Conservation (phyloP, 1,139 yeast genomes). For the Lodderomyces pseudojiufengensis region DNA sequence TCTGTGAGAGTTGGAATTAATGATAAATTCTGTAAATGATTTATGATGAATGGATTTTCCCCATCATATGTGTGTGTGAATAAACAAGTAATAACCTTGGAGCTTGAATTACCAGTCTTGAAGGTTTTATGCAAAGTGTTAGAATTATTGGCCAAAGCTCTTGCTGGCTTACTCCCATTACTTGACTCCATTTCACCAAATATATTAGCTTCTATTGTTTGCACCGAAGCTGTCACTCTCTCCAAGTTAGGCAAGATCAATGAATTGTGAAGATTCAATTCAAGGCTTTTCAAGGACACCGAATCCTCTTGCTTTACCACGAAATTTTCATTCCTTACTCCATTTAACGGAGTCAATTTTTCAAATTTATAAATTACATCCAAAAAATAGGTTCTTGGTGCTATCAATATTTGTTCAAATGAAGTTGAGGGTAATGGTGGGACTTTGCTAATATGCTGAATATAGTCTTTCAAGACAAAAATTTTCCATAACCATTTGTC, state of each 20-base stretch:
- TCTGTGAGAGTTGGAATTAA: constrained; percentile 58
- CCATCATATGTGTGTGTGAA: constrained; percentile 63
- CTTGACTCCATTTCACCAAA: constrained; percentile 54
- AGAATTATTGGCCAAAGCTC: constrained; percentile 8
- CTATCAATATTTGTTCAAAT: constrained; percentile 4
- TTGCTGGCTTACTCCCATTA: constrained; percentile 15
- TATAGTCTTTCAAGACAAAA: constrained; percentile 62
- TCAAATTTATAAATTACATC: constrained; percentile 54
- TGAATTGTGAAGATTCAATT: constrained; percentile 19
- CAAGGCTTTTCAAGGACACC: constrained; percentile 17
- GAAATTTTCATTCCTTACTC: constrained; percentile 5
- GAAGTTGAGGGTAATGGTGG: neutral
- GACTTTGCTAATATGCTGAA: constrained; percentile 52
- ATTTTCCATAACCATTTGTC: constrained; percentile 83
- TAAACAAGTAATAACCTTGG: constrained; percentile 36
- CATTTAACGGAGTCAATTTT: constrained; percentile 19
- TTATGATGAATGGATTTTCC: constrained; percentile 56
- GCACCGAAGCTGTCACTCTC: constrained; percentile 47
- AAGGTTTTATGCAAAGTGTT: constrained; percentile 28
- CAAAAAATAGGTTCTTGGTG: constrained; percentile 65
- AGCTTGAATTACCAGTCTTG: constrained; percentile 24
- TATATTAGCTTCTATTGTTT: constrained; percentile 55
- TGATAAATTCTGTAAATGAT: constrained; percentile 50
- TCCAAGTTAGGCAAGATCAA: constrained; percentile 33
- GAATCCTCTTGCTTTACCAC: constrained; percentile 13